Percentiles rank a stretch among this genome's conserved stretches.
phyloP scores from a whole-genome alignment of 352 stramenopile species.

The Globisporangium camurandrum region DNA sequence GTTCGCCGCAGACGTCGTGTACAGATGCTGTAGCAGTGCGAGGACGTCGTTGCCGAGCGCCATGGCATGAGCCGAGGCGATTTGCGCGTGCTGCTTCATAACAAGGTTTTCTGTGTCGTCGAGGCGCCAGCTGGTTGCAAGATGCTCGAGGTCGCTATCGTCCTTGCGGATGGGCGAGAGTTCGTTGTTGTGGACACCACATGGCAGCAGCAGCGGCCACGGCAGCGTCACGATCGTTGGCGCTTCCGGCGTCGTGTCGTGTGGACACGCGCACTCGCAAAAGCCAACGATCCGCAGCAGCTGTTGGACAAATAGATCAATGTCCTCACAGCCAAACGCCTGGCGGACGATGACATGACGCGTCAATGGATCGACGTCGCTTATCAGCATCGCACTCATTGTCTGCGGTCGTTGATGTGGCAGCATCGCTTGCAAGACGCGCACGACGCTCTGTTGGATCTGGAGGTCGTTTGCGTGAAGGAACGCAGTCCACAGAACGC shows the following conservation, averaged over 20 bases:
- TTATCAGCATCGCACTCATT: conserved; percentile 14
- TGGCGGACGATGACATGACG: too few species aligned
- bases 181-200: conserved; percentile 22
- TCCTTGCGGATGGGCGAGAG: conserved; percentile 14
- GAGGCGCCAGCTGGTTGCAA: conserved; percentile 5
- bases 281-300: conserved; percentile 41
- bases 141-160: conserved; percentile 3
- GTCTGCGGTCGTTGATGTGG: conserved; percentile 22
- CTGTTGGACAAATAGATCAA: conserved; percentile 34
- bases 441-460: conserved; percentile 62
- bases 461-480: conserved; percentile 31
- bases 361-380: background rate
- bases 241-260: background rate
- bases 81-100: conserved; percentile 1
- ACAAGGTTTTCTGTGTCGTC: too few species aligned
- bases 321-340: conserved; percentile 16
- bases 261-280: conserved; percentile 20
- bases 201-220: conserved; percentile 21
- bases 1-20: too few species aligned
- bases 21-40: conserved; percentile 6
- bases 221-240: conserved; percentile 6
- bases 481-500: conserved; percentile 39
- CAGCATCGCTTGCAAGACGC: conserved; percentile 40
- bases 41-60: conserved; percentile 9
- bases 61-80: background rate